Evolutionary conservation across 352 stramenopile species (phyloP).

Genomic region (Globisporangium canariense): DNA sequence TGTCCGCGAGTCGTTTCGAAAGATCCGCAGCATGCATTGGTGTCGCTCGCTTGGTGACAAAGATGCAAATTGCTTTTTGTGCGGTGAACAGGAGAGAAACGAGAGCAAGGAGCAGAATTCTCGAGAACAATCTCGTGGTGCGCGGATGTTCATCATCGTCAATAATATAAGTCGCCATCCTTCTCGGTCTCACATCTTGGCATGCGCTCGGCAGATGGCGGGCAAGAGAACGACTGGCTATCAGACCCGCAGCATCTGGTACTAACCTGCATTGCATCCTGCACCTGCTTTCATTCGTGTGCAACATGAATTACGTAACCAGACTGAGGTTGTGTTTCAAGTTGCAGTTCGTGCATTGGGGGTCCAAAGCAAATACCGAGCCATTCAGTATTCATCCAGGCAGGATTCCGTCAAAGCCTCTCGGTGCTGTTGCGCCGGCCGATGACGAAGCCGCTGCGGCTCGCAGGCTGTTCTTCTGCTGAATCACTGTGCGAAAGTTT

Average conservation of each 20-base stretch:
- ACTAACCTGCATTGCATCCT: not conserved
- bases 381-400: not conserved
- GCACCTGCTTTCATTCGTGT: not conserved
- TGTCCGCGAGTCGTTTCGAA: too few species aligned
- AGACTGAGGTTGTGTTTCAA: not conserved
- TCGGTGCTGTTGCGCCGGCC: not conserved
- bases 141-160: not conserved
- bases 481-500: constrained; percentile 57
- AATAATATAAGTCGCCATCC: not conserved
- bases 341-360: not conserved
- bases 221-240: not conserved
- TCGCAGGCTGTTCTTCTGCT: constrained; percentile 42
- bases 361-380: not conserved
- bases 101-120: not conserved
- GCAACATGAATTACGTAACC: not conserved
- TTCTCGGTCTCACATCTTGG: constrained; percentile 5
- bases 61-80: not conserved
- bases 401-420: constrained; percentile 11
- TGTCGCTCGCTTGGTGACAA: not conserved
- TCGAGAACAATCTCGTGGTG: not conserved
- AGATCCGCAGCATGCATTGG: not conserved
- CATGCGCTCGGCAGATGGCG: not conserved
- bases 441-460: constrained; percentile 8
- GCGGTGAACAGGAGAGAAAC: not conserved
- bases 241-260: not conserved